phyloP scores from a whole-genome alignment of 2,329 filamentous ascomycete genomes.

The Fusarium equiseti region DNA sequence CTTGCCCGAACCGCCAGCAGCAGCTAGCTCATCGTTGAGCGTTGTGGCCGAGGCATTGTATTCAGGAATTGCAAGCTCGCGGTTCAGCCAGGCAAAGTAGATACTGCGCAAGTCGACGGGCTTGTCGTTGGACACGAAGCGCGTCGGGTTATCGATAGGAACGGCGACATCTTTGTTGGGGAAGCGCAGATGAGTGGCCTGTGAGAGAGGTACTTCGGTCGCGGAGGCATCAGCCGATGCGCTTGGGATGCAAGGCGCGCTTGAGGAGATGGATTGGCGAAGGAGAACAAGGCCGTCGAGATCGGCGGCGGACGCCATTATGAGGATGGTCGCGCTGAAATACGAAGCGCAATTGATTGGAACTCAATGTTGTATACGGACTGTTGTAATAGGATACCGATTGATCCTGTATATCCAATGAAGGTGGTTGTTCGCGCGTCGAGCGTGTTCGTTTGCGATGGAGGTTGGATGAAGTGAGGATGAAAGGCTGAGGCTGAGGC shows the following conservation, averaged over 20 bases:
- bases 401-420: background rate
- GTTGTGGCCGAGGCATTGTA: conserved; percentile 88
- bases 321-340: conserved; percentile 37
- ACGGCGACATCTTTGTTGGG: conserved; percentile 71
- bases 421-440: background rate
- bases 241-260: conserved; percentile 77
- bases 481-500: conserved; percentile 46
- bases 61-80: conserved; percentile 88
- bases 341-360: background rate
- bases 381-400: background rate
- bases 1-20: conserved; percentile 70
- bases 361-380: background rate
- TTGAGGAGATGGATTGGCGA: conserved; percentile 82
- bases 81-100: conserved; percentile 96
- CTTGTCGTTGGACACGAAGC: conserved; percentile 83
- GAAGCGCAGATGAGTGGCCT: conserved; percentile 85
- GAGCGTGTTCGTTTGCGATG: conserved; percentile 9
- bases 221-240: conserved; percentile 74
- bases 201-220: conserved; percentile 73
- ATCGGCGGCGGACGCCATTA: conserved; percentile 68
- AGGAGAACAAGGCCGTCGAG: conserved; percentile 86
- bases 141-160: conserved; percentile 79
- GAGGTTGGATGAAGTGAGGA: conserved; percentile 30
- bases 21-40: conserved; percentile 81
- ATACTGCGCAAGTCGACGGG: conserved; percentile 91